A percentile compares a stretch with the other conserved stretches of the same genome.
phyloP scores from a whole-genome alignment of 2,329 filamentous ascomycete species.

The Aspergillus candidus region DNA sequence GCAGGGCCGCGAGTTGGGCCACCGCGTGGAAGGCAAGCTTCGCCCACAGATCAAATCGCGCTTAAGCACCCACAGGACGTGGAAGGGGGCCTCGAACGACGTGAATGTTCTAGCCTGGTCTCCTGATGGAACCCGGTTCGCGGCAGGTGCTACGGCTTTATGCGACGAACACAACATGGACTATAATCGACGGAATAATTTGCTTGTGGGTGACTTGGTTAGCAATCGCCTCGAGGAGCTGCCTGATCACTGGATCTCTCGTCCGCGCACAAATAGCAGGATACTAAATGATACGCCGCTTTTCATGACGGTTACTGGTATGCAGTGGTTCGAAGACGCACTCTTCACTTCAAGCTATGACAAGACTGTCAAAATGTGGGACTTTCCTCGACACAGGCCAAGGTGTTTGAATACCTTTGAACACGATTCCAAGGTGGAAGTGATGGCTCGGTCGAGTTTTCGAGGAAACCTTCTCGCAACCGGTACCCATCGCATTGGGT shows the following conservation, averaged over 20 bases:
- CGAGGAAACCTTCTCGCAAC: conserved; percentile 42
- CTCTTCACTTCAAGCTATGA: conserved; percentile 54
- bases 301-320: conserved; percentile 52
- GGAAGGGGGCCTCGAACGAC: conserved; percentile 55
- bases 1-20: conserved; percentile 26
- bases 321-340: conserved; percentile 45
- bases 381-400: conserved; percentile 25
- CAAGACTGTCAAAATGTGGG: conserved; percentile 52
- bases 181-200: conserved; percentile 55
- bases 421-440: conserved; percentile 46
- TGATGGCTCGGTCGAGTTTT: conserved; percentile 44
- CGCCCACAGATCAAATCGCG: conserved; percentile 14
- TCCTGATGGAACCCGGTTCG: conserved; percentile 49
- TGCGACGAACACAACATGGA: conserved; percentile 52
- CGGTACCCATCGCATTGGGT: conserved; percentile 34
- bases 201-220: conserved; percentile 47
- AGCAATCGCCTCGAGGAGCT: conserved; percentile 45
- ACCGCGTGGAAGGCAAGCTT: conserved; percentile 1
- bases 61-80: conserved; percentile 38
- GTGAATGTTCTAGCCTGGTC: conserved; percentile 54
- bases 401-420: conserved; percentile 32
- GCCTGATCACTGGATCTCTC: conserved; percentile 46
- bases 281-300: conserved; percentile 46
- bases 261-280: conserved; percentile 39
- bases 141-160: conserved; percentile 52